Evolutionary conservation across 768 basidiomycete species (phyloP).

Genomic region (Leccinellum rugosiceps): DNA sequence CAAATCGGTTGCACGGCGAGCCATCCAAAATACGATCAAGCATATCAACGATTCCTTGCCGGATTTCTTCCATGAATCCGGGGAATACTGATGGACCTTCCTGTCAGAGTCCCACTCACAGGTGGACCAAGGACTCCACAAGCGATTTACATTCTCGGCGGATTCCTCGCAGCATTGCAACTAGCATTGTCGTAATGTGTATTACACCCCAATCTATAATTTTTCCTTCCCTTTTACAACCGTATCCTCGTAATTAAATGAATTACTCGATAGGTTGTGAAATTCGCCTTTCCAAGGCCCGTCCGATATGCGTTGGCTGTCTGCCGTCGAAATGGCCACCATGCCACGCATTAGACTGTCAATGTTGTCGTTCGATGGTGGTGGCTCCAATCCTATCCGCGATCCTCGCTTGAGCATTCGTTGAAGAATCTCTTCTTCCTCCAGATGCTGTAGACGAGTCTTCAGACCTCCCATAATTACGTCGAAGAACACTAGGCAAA

Average conservation of each 20-base stretch:
- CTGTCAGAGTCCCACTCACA: too few relatives aligned
- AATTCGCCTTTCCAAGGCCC: slow-evolving; percentile 30
- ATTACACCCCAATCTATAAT: slow-evolving; percentile 7
- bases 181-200: neutral
- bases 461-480: slow-evolving; percentile 39
- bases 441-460: slow-evolving; percentile 36
- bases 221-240: slow-evolving; percentile 26
- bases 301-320: slow-evolving; percentile 17
- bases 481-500: slow-evolving; percentile 32
- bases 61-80: slow-evolving; percentile 52
- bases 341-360: slow-evolving; percentile 42
- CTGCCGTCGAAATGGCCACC: slow-evolving; percentile 28
- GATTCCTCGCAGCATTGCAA: neutral
- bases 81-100: slow-evolving; percentile 25
- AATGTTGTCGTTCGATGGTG: slow-evolving; percentile 36
- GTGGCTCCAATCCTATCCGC: slow-evolving; percentile 33
- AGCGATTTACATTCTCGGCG: neutral
- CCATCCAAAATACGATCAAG: slow-evolving; percentile 53
- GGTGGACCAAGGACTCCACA: neutral
- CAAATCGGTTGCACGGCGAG: slow-evolving; percentile 52
- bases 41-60: slow-evolving; percentile 56
- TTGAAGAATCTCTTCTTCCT: slow-evolving; percentile 44
- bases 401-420: slow-evolving; percentile 36
- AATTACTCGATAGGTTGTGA: slow-evolving; percentile 10
- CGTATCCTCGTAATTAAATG: slow-evolving; percentile 25